These are phyloP conservation scores for Tylopilus sp. DNA, from an alignment of 768 basidiomycete genomes.

Conservation along the genomic window DNA sequence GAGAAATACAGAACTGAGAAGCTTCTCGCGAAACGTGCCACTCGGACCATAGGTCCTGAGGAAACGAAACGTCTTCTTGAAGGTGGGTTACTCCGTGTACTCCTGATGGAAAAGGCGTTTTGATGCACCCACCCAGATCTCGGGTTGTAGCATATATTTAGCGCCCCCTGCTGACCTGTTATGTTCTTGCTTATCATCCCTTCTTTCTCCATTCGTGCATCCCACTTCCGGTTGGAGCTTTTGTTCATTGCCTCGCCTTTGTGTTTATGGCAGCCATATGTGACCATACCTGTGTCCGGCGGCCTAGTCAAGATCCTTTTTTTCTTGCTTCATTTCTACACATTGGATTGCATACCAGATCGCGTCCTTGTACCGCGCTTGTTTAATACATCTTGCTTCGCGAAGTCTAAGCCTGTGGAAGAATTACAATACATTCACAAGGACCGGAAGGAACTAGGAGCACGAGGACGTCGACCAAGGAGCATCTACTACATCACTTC, in stretches of 20 bases:
- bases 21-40: constrained; percentile 81
- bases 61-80: constrained; percentile 69
- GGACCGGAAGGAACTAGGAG: constrained; percentile 1
- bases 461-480: constrained; percentile 1
- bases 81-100: constrained; percentile 43
- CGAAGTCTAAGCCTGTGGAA: not conserved
- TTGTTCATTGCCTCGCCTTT: constrained; percentile 4
- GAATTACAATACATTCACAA: constrained; percentile 6
- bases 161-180: constrained; percentile 9
- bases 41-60: constrained; percentile 71
- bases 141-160: constrained; percentile 39
- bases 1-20: constrained; percentile 93
- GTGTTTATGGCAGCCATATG: constrained; percentile 9
- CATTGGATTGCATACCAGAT: constrained; percentile 20
- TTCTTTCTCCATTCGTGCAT: constrained; percentile 5
- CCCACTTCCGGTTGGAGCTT: constrained; percentile 5
- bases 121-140: constrained; percentile 37
- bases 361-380: constrained; percentile 24
- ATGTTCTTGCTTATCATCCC: constrained; percentile 25
- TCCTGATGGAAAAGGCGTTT: constrained; percentile 22
- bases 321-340: constrained; percentile 23
- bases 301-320: constrained; percentile 14
- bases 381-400: constrained; percentile 21
- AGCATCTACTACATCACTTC: constrained; percentile 5
- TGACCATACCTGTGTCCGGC: constrained; percentile 18